Conservation (phyloP, 2,329 filamentous ascomycete genomes). For the Scedosporium aurantiacum region DNA sequence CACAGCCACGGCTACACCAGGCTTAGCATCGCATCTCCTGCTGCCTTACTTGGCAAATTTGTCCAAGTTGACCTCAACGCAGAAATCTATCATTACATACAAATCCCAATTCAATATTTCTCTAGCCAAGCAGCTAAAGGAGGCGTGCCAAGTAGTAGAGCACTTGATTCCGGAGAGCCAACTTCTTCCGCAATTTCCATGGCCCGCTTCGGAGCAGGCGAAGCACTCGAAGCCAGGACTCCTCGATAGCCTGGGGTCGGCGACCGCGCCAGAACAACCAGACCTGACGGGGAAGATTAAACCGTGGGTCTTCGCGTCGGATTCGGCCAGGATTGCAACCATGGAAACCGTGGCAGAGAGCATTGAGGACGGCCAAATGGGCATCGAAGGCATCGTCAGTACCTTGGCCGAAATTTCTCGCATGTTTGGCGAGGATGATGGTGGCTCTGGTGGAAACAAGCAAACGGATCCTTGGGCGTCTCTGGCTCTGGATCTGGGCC, state of each 20-base stretch:
- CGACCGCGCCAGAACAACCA: conserved; percentile 21
- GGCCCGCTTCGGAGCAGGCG: conserved; percentile 32
- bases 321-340: conserved; percentile 47
- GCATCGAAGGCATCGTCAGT: conserved; percentile 40
- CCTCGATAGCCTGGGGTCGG: conserved; percentile 4
- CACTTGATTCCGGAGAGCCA: conserved; percentile 52
- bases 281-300: conserved; percentile 33
- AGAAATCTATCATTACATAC: conserved; percentile 42
- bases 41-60: conserved; percentile 46
- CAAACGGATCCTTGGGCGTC: conserved; percentile 35
- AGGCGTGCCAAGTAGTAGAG: conserved; percentile 37
- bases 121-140: conserved; percentile 39
- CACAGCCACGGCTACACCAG: conserved; percentile 10
- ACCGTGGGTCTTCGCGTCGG: conserved; percentile 49
- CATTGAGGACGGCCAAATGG: conserved; percentile 46
- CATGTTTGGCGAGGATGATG: conserved; percentile 16
- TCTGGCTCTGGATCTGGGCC: conserved; percentile 42
- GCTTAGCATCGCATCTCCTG: conserved; percentile 31
- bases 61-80: conserved; percentile 17
- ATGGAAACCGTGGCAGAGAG: conserved; percentile 48
- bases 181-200: conserved; percentile 41
- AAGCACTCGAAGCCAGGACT: conserved; percentile 19
- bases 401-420: conserved; percentile 33
- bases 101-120: conserved; percentile 44
- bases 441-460: conserved; percentile 11